Base-by-base conservation (phyloP, 208 protist species). In the Leishmania tarentolae region DNA sequence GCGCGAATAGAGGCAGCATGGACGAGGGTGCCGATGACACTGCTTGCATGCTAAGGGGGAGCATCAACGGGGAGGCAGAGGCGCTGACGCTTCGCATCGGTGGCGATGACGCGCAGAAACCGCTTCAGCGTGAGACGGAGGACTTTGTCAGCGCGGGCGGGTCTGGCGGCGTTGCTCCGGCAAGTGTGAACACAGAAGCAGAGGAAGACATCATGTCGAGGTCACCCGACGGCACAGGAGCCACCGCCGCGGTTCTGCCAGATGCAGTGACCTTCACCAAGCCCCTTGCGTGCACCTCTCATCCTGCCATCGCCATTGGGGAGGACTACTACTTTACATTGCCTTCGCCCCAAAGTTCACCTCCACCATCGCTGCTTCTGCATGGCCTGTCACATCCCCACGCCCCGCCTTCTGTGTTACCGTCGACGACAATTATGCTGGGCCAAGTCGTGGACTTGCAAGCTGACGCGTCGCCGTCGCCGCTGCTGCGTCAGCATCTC, bases 271-370 rank as follows among this genome's bases (percentile, higher is more conserved):
- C 13, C 24, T 35, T 65, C 35, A 21, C n/a, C 40, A 44, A 56
- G 24, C 9, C 61, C 31, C 21, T 61, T 24, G 66, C 19, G 71
- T 84, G 74, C 81, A 31, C 66, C 21, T 35, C 28, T 15, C 77
- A 84, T 73, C 83, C 86, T 19, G 66, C 61, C 21, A 86, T 92
- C 21, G 53, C 78, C 28, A 72, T 85, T 21, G 90, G 90, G 31
- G 91, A 95, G 69, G 91, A 95, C 78, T 95, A 93, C 80, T 95
- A 95, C 81, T 90, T 93, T 68, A 80, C 75, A 28, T 24, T 89
- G 28, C 56, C 79, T 13, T 50, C 73, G 21, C 76, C 79, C 21
- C n/a, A 73, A 6, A 7, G 52, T 40, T 24, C 72, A n/a, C 37
- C 66, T 11, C 47, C 57, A 28, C 37, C 21, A 31, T 40, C 44